These are phyloP conservation scores for Panaeolus papilionaceus DNA, from an alignment of 768 basidiomycete species.

Conservation along the genomic window DNA sequence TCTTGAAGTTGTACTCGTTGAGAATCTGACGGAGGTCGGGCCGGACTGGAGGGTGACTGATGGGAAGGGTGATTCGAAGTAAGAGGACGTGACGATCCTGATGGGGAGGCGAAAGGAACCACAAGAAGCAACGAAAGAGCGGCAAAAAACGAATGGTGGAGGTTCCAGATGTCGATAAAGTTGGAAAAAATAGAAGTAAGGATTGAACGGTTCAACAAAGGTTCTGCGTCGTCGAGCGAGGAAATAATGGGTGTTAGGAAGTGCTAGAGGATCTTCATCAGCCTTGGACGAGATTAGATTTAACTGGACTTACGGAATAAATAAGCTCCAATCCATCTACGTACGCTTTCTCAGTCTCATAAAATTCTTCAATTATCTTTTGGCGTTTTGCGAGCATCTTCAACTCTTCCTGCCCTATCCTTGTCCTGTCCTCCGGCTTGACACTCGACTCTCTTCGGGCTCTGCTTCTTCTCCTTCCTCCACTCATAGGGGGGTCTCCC, in stretches of 20 bases:
- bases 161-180: constrained; percentile 91
- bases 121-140: constrained; percentile 56
- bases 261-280: constrained; percentile 50
- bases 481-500: constrained; percentile 27
- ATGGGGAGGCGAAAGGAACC: constrained; percentile 29
- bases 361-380: constrained; percentile 81
- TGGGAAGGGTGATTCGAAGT: constrained; percentile 15
- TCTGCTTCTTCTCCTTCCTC: constrained; percentile 42
- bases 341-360: constrained; percentile 82
- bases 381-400: constrained; percentile 60
- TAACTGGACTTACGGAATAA: constrained; percentile 63
- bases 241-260: constrained; percentile 82
- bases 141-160: constrained; percentile 77
- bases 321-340: constrained; percentile 84
- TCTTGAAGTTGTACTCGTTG: constrained; percentile 8
- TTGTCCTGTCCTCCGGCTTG: constrained; percentile 31
- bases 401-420: constrained; percentile 49
- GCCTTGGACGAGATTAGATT: constrained; percentile 4
- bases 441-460: constrained; percentile 30
- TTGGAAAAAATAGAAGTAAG: constrained; percentile 84
- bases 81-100: constrained; percentile 9
- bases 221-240: constrained; percentile 71
- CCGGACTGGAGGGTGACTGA: constrained; percentile 17
- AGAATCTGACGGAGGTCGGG: constrained; percentile 15
- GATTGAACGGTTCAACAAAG: constrained; percentile 71